These are phyloP conservation scores for Malania oleifera DNA, from an alignment of 164 flowering plant species.

Conservation along the genomic window DNA sequence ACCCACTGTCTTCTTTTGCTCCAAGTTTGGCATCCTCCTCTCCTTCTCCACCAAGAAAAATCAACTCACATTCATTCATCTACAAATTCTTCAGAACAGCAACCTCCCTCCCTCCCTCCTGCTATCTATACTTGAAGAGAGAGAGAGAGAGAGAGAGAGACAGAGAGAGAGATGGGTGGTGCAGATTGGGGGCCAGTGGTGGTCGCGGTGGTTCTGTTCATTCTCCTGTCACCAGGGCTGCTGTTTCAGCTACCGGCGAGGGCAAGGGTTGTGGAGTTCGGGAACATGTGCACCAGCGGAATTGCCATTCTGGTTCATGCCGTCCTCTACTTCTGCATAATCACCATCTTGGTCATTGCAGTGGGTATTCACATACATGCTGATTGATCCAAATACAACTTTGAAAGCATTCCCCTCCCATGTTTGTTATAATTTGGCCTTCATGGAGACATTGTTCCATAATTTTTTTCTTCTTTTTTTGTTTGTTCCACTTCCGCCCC, in stretches of 20 bases:
- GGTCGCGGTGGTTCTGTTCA: conserved; percentile 50
- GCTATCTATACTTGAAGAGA: not conserved
- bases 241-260: conserved; percentile 66
- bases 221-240: conserved; percentile 67
- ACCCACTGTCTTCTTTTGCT: conserved; percentile 21
- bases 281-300: conserved; percentile 75
- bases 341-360: conserved; percentile 56
- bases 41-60: conserved; percentile 28
- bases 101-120: not conserved
- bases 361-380: conserved; percentile 60
- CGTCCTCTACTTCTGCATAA: conserved; percentile 46
- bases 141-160: not conserved
- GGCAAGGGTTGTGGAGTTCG: conserved; percentile 59
- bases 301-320: conserved; percentile 65
- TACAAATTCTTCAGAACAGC: conserved; percentile 11
- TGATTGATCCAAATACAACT: conserved; percentile 22
- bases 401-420: too few species aligned
- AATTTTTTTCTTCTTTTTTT: not conserved
- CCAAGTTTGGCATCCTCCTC: conserved; percentile 25
- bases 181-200: conserved; percentile 74
- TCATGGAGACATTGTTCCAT: not conserved
- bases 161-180: conserved; percentile 30
- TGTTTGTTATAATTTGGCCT: not conserved
- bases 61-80: not conserved
- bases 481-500: not conserved